Conservation (phyloP, 2,329 filamentous ascomycete species). For the Bipolaris sorokiniana region DNA sequence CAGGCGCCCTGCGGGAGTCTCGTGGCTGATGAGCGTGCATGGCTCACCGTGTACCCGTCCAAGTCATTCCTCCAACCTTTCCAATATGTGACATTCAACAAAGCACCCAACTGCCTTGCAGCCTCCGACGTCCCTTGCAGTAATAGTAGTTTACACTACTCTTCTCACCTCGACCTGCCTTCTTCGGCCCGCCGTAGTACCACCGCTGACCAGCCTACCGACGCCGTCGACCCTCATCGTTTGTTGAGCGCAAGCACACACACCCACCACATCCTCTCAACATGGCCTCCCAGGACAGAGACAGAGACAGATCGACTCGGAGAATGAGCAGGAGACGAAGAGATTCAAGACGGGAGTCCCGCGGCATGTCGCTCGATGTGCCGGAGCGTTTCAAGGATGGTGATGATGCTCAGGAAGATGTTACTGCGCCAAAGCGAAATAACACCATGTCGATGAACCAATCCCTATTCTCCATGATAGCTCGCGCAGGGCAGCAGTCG, state of each 20-base stretch:
- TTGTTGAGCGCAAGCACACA: constrained; percentile 14
- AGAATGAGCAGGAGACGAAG: constrained; percentile 45
- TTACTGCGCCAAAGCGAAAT: constrained; percentile 60
- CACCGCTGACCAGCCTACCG: constrained; percentile 13
- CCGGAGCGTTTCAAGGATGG: constrained; percentile 65
- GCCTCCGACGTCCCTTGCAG: constrained; percentile 20
- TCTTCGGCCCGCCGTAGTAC: constrained; percentile 23
- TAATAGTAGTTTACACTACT: constrained; percentile 3
- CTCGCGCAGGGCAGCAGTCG: constrained; percentile 82
- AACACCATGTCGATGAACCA: constrained; percentile 79
- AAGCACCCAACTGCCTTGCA: constrained; percentile 29
- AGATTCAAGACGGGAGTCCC: constrained; percentile 35
- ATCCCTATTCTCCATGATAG: constrained; percentile 91
- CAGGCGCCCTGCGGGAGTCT: constrained; percentile 8
- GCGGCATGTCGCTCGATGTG: constrained; percentile 56
- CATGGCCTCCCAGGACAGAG: constrained; percentile 46
- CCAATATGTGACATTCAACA: constrained; percentile 42
- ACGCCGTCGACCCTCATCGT: constrained; percentile 14
- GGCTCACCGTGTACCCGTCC: constrained; percentile 10
- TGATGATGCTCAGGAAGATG: constrained; percentile 66
- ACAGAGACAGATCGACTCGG: constrained; percentile 34
- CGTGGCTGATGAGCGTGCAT: constrained; percentile 22
- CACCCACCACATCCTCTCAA: constrained; percentile 15
- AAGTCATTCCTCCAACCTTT: constrained; percentile 31
- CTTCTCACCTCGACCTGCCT: constrained; percentile 10